Base-by-base conservation (phyloP, 1,284 basidiomycete genomes). In the Moesziomyces sp. region DNA sequence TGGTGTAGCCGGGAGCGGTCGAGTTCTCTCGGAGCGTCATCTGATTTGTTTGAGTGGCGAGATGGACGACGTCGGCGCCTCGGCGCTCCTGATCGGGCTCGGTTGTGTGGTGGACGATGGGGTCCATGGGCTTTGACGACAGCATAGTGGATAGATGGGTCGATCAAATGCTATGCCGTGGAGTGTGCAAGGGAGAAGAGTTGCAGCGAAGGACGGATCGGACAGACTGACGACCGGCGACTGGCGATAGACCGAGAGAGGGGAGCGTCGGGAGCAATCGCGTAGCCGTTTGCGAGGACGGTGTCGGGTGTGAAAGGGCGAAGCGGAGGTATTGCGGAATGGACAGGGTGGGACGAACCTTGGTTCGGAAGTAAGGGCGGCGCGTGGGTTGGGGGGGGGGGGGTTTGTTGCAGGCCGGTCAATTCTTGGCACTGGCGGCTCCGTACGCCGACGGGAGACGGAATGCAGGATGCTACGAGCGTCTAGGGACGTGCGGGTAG, bases 101-200 rank as follows among this genome's bases (percentile, higher is more conserved):
- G 10, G 64, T 42, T 14, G 59, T 34, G 34, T 76, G 73, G 30
- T 63, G 53, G 57, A 77, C 53, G 68, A 77, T 77, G 18, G 64
- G 64, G 19, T 71, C 60, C 72, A 77, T 77, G n/a, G 74, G 77
- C 49, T 64, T 69, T 40, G 74, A 60, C 21, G 76, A 76, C n/a
- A 78, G 47, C 76, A 78, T 78, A 40, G 35, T 57, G 45, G 26
- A 30, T 13, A 21, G 26, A 8, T 28, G 34, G 46, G 52, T 18
- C 10, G n/a, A n/a, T 35, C 30, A 11, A 24, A 23, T 23, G n/a
- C 9, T 38, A n/a, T 38, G 28, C 48, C 42, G 47, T 43, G 47
- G 47, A 6, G 30, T 13, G 11, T 13, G 30, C 11, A 34, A n/a
- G 21, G 30, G n/a, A 8, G 6, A 7, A 38, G 21, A 34, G 34